Base-by-base conservation (phyloP, 495 filamentous ascomycete genomes). In the Friedmanniomyces simplex region DNA sequence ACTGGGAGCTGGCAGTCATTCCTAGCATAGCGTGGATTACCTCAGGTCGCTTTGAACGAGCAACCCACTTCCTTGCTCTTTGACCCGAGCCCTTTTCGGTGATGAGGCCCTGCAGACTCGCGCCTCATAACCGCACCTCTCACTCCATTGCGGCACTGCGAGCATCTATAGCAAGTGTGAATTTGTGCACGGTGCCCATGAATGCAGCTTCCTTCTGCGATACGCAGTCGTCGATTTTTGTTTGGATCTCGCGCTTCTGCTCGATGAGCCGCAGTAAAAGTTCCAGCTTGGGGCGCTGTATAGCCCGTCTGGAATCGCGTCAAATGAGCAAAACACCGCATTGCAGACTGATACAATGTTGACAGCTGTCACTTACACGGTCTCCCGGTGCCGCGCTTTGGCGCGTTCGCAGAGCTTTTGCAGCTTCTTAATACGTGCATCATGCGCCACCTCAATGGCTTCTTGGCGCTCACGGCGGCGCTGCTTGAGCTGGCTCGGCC, bases 231-330 rank as follows among this genome's bases (percentile, higher is more conserved):
- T 46, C 52, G 43, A 60, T 51, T 12, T 26, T 36, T 11, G 6
- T 7, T 39, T 55, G 36, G 7, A 60, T 6, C 5, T 50, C 32
- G 34, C 45, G 46, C 47, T 55, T 55, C 58, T 46, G 1, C 42
- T 49, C 10, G 20, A 46, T 26, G 3, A 59, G 57, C 18, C 47
- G 24, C 11, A 54, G 24, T 14, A 59, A 41, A 26, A n/a, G 51
- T 26, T 54, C 50, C 4, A 59, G 1, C 37, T 52, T 52, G 34
- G 57, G 57, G 36, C 57, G 57, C 12, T 22, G 55, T 11, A 50
- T 50, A 5, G 46, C 46, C 8, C 25, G 8, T 18, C 43, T 57
- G 21, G 24, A 13, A 21, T 4, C 2, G 16, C 16, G 30, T 49
- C 43, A 57, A 43, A 20, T 37, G 3, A 16, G 14, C 14, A 5